Conservation (phyloP, 2,329 filamentous ascomycete genomes). For the Tolypocladium guangdongense region DNA sequence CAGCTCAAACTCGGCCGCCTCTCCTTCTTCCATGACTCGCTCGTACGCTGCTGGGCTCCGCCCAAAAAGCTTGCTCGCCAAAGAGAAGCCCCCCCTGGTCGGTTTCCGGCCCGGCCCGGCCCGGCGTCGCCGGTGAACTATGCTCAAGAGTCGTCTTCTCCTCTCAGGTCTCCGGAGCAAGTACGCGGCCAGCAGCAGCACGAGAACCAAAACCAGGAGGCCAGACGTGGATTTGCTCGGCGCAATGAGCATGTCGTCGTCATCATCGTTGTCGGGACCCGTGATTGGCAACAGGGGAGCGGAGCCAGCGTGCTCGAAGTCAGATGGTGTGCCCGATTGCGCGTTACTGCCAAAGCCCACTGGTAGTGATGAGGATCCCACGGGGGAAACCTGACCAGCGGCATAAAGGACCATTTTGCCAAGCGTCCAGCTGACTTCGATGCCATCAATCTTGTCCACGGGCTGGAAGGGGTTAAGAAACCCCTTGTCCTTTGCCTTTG, state of each 20-base stretch:
- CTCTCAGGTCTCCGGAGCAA: conserved; percentile 73
- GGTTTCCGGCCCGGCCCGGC: conserved; percentile 21
- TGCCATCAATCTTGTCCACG: conserved; percentile 80
- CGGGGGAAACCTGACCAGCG: conserved; percentile 70
- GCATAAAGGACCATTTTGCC: conserved; percentile 96
- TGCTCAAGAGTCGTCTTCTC: conserved; percentile 28
- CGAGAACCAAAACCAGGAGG: conserved; percentile 65
- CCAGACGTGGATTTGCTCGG: conserved; percentile 52
- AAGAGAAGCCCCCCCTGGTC: conserved; percentile 38
- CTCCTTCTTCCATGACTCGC: conserved; percentile 73
- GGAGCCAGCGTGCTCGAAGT: conserved; percentile 78
- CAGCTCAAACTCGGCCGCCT: conserved; percentile 67
- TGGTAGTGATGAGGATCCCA: conserved; percentile 42
- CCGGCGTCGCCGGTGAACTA: conserved; percentile 17
- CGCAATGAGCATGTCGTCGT: conserved; percentile 25
- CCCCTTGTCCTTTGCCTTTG: conserved; percentile 60
- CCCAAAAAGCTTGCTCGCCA: conserved; percentile 56
- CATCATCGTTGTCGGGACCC: conserved; percentile 28
- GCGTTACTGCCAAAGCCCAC: conserved; percentile 90
- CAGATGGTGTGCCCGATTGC: conserved; percentile 49
- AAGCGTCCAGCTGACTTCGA: conserved; percentile 94
- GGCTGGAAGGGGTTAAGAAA: conserved; percentile 83
- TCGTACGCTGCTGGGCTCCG: conserved; percentile 56
- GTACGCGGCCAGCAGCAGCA: conserved; percentile 58
- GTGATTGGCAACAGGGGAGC: conserved; percentile 17